Evolutionary conservation across 495 filamentous ascomycete genomes (phyloP), one percentile per base, ranked within the genome.

Genomic region (Neurospora sp.): DNA sequence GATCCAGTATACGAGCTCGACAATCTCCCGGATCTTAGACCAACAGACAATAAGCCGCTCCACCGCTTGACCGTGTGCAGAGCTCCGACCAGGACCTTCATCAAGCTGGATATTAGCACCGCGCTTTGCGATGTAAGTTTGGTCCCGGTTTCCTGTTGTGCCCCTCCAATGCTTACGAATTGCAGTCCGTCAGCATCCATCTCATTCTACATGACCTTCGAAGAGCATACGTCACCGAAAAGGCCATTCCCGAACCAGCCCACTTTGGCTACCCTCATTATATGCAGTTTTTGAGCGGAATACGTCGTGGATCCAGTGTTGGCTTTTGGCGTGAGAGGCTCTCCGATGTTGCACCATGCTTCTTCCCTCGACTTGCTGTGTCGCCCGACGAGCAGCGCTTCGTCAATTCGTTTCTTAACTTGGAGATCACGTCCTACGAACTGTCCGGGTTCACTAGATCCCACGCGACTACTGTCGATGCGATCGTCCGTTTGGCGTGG

Each of bases 401-500:
- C 74, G 77, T 79, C 70, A 85, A 81, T 6, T 76, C 73, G 6
- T 79, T 79, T 20, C 69, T 84, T 4, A 80, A 85, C 20, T 77
- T 85, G 1, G 79, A 84, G 35, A 77, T 84, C 62, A 77, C 79
- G 1, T 79, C 73, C 16, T 77, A 81, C 69, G 79, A 78, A 1
- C 73, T 86, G 0, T 78, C 80, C 3, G 73, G 75, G 7, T 85
- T 86, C 35, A 75, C 81, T 11, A 75, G 77, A 3, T 77, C 77
- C 5, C 77, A 83, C 44, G 77, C 78, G 16, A 79, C 82, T 0
- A 77, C 79, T 0, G 73, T 78, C 23, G 83, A 79, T 5, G 76
- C 80, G 2, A 71, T 86, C 38, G 77, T 86, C n/a, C 80, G 80
- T n/a, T 80, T 85, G n/a, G 84, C 84, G 2, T 86, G 84, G 84